Conservation (phyloP, 371 early-diverging fungal species). For the Dinochytrium kinnereticum region DNA sequence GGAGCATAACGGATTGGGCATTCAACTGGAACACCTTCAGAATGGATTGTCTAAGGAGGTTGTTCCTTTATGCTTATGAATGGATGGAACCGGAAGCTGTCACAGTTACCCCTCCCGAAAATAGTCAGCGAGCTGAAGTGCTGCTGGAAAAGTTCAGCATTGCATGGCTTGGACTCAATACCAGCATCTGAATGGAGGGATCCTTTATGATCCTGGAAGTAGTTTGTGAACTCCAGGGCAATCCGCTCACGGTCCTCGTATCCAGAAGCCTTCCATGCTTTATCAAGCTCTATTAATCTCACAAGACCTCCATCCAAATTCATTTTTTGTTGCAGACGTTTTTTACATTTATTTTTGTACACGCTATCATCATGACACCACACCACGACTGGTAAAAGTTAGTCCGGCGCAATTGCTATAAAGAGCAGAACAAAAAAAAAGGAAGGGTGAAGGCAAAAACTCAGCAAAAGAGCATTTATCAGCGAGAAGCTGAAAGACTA, state of each 20-base stretch:
- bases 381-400: too few relatives aligned
- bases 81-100: background rate
- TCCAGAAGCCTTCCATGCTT: background rate
- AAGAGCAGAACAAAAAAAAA: too few relatives aligned
- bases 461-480: constrained; percentile 16
- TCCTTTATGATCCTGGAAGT: constrained; percentile 5
- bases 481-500: constrained; percentile 26
- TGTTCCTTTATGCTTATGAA: background rate
- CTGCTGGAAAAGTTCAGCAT: background rate
- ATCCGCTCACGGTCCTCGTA: background rate
- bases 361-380: background rate
- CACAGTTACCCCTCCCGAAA: constrained; percentile 8
- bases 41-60: constrained; percentile 1
- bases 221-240: constrained; percentile 11
- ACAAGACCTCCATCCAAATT: too few relatives aligned
- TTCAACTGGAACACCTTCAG: constrained; percentile 13
- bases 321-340: too few relatives aligned
- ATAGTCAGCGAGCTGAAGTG: constrained; percentile 11
- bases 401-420: too few relatives aligned
- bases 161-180: background rate
- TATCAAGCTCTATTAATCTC: constrained; percentile 11
- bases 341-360: background rate
- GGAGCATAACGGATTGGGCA: background rate
- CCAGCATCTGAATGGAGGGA: background rate
- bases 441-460: background rate